phyloP scores from a whole-genome alignment of 257 asterid genomes.

The Euphrasia confusa region DNA sequence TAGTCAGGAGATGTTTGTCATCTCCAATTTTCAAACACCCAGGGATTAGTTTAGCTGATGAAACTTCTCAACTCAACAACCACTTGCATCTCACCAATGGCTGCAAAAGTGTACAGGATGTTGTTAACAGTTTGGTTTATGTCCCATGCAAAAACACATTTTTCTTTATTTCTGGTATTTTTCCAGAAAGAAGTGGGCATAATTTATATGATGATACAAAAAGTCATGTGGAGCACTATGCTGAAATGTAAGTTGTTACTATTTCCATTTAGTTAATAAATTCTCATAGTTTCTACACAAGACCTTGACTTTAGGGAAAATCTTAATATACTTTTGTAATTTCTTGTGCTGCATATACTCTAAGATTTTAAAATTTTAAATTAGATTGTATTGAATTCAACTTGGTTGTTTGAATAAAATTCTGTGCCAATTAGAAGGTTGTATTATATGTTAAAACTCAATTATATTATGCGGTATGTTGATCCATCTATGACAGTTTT shows the following conservation, averaged over 20 bases:
- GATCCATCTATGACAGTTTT: constrained; percentile 4
- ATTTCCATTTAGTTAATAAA: constrained; percentile 8
- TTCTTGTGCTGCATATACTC: constrained; percentile 12
- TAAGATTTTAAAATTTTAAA: neutral
- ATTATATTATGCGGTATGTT: constrained; percentile 5
- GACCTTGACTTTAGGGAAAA: constrained; percentile 12
- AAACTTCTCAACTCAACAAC: constrained; percentile 31
- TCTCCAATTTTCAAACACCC: constrained; percentile 67
- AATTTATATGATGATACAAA: constrained; percentile 44
- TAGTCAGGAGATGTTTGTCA: constrained; percentile 66
- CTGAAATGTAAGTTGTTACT: constrained; percentile 51
- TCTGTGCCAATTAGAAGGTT: neutral
- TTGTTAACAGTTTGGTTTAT: constrained; percentile 75
- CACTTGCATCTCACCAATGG: constrained; percentile 76
- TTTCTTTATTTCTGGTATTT: constrained; percentile 72
- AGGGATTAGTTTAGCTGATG: constrained; percentile 28
- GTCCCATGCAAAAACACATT: constrained; percentile 65
- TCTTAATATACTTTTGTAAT: constrained; percentile 10
- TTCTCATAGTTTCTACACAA: constrained; percentile 16
- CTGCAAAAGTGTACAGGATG: constrained; percentile 45
- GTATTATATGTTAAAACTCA: constrained; percentile 6
- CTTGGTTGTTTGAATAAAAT: constrained; percentile 15
- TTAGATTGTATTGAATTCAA: constrained; percentile 20
- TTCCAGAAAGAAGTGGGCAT: constrained; percentile 47
- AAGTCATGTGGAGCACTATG: constrained; percentile 62